Evolutionary conservation across 768 basidiomycete species (phyloP).

Genomic region (Trichaptum fuscoviolaceum): DNA sequence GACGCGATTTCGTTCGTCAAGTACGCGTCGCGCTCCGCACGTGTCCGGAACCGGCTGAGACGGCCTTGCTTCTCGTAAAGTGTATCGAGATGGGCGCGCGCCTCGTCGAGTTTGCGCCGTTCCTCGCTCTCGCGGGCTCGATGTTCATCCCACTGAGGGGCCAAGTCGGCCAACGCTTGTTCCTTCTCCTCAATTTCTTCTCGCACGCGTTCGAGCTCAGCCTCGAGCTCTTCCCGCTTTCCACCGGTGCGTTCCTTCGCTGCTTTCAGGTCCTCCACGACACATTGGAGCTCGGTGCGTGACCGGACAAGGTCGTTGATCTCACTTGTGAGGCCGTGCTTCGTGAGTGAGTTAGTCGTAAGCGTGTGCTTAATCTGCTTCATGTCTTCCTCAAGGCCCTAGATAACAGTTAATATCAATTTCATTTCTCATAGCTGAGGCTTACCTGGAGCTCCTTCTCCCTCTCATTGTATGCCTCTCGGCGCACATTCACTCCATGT

Average conservation of each 20-base stretch:
- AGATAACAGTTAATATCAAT: conserved; percentile 5
- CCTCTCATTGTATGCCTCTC: conserved; percentile 76
- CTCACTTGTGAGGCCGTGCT: conserved; percentile 75
- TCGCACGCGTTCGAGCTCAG: conserved; percentile 58
- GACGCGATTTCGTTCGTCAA: conserved; percentile 74
- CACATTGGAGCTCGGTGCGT: conserved; percentile 82
- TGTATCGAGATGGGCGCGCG: conserved; percentile 61
- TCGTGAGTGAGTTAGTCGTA: conserved; percentile 63
- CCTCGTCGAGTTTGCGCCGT: conserved; percentile 68
- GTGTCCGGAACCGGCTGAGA: conserved; percentile 75
- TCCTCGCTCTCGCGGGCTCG: conserved; percentile 46
- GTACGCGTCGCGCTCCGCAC: conserved; percentile 77
- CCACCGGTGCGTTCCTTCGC: conserved; percentile 62
- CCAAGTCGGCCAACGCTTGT: conserved; percentile 50
- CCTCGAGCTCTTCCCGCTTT: conserved; percentile 54
- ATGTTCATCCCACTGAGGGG: conserved; percentile 66
- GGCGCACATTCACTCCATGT: conserved; percentile 74
- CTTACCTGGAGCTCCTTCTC: conserved; percentile 82
- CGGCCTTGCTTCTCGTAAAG: conserved; percentile 92
- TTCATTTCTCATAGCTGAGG: conserved; percentile 6
- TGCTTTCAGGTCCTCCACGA: conserved; percentile 68
- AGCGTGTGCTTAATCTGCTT: conserved; percentile 63
- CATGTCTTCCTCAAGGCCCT: conserved; percentile 74
- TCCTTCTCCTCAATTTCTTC: conserved; percentile 61
- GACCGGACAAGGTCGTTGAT: conserved; percentile 81